Percentiles rank a stretch among this genome's conserved stretches.
These are phyloP conservation scores for Penstemon barbatus DNA, from an alignment of 257 asterid species.

Conservation along the genomic window DNA sequence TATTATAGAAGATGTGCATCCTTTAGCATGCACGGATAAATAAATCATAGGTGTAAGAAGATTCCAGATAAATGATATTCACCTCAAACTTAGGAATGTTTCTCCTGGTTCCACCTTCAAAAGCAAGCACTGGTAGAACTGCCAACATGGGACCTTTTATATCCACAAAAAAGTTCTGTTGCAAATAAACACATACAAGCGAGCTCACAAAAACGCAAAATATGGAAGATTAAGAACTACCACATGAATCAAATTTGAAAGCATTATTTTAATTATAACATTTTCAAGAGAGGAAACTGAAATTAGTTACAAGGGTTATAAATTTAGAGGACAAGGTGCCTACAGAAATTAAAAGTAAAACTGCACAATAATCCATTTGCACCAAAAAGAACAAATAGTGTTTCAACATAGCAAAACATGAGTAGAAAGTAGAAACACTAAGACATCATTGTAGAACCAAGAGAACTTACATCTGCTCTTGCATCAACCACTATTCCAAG, in stretches of 20 bases:
- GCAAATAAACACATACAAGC: slow-evolving; percentile 25
- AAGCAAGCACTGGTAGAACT: slow-evolving; percentile 84
- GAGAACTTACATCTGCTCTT: slow-evolving; percentile 79
- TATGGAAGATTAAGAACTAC: slow-evolving; percentile 13
- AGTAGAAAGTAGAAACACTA: background rate
- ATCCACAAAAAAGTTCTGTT: slow-evolving; percentile 86
- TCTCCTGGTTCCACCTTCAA: slow-evolving; percentile 97
- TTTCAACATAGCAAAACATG: slow-evolving; percentile 8
- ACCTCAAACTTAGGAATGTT: slow-evolving; percentile 96
- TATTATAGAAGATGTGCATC: background rate
- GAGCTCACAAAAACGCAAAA: background rate
- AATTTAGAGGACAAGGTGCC: slow-evolving; percentile 6
- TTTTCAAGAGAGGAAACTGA: slow-evolving; percentile 5
- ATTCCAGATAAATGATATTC: slow-evolving; percentile 14
- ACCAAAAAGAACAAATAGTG: background rate
- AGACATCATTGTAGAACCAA: slow-evolving; percentile 19
- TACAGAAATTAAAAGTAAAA: background rate
- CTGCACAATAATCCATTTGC: background rate
- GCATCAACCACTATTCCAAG: slow-evolving; percentile 89
- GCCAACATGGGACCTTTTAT: slow-evolving; percentile 85
- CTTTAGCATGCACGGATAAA: background rate
- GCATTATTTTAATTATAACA: background rate
- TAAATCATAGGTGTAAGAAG: slow-evolving; percentile 12
- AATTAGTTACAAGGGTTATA: background rate
- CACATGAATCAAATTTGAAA: slow-evolving; percentile 12